Evolutionary conservation across 2,329 filamentous ascomycete species (phyloP), one percentile per base, ranked within the genome.

Genomic region (Peltaster fructicola): DNA sequence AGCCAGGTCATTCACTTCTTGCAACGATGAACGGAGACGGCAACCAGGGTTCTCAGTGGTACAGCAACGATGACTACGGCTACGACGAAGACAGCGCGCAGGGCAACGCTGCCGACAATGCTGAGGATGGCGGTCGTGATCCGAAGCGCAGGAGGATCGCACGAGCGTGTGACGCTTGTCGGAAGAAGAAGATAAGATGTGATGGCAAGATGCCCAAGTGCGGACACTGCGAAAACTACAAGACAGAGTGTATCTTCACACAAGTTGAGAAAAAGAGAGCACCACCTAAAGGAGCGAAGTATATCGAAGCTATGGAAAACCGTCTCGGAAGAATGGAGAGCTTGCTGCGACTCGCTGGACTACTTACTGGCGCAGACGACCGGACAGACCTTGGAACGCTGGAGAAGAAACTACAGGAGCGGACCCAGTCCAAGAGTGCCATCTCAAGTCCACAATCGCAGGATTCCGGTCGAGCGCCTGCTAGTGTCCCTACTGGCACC

Each of bases 251-350:
- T 51, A 69, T 92, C 40, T 95, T 95, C 48, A 95, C 88, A 1
- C 82, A 92, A 49, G 84, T 95, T 17, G 88, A 98, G 59, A 98
- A 98, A 71, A 98, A 98, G 64, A 69, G 88, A 30, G 88, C 78
- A 51, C 85, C 88, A 26, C 88, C 85, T 1, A 98, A 95, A 62
- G 85, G 88, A 30, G 88, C 88, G 27, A 95, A 95, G 53, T 98
- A 98, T 48, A 93, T 95, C 39, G 85, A 95, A 51, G 84, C 84
- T 8, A 63, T 98, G 23, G 85, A 98, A 55, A 95, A 95, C 48
- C 71, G 88, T 10, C 59, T 95, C 16, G 79, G 75, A n/a, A 73
- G 88, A 37, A 93, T 98, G 84, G 85, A 98, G 56, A 84, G 79
- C 34, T 56, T 98, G 30, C 55, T 95, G 37, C 70, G 78, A 37